Evolutionary conservation across 768 basidiomycete species (phyloP).

Genomic region (Lepiota subincarnata): DNA sequence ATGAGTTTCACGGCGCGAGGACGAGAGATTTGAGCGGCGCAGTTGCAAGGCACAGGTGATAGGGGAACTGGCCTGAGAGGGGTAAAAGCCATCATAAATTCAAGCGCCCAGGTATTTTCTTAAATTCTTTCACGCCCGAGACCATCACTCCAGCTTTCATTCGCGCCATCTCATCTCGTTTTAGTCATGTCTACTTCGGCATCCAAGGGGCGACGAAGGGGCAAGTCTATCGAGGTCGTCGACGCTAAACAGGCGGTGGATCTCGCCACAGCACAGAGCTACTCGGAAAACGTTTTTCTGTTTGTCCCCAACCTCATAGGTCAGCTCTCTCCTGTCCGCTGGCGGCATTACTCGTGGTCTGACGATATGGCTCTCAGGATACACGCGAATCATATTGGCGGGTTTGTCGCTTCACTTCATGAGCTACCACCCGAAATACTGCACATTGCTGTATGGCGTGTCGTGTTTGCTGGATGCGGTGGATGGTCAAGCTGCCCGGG

Average conservation of each 20-base stretch:
- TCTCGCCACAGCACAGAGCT: constrained; percentile 79
- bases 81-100: neutral
- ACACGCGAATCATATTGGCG: constrained; percentile 86
- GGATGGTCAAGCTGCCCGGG: constrained; percentile 89
- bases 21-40: neutral
- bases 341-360: constrained; percentile 13
- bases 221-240: constrained; percentile 62
- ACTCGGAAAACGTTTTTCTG: constrained; percentile 94
- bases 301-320: constrained; percentile 98
- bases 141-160: constrained; percentile 7
- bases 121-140: constrained; percentile 7
- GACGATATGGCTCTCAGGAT: constrained; percentile 50
- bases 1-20: neutral
- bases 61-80: too few relatives aligned
- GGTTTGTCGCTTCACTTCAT: constrained; percentile 87
- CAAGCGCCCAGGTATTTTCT: neutral
- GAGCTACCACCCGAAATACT: constrained; percentile 92
- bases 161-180: constrained; percentile 7
- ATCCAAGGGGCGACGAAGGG: constrained; percentile 36
- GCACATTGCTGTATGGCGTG: constrained; percentile 83
- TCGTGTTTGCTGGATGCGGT: constrained; percentile 94
- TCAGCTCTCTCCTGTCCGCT: constrained; percentile 28
- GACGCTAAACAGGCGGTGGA: constrained; percentile 85
- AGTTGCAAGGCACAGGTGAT: too few relatives aligned
- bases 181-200: constrained; percentile 28